Evolutionary conservation across 108 stramenopile genomes (phyloP), one percentile per base, ranked within the genome.

Genomic region (Nitzschia sp.): DNA sequence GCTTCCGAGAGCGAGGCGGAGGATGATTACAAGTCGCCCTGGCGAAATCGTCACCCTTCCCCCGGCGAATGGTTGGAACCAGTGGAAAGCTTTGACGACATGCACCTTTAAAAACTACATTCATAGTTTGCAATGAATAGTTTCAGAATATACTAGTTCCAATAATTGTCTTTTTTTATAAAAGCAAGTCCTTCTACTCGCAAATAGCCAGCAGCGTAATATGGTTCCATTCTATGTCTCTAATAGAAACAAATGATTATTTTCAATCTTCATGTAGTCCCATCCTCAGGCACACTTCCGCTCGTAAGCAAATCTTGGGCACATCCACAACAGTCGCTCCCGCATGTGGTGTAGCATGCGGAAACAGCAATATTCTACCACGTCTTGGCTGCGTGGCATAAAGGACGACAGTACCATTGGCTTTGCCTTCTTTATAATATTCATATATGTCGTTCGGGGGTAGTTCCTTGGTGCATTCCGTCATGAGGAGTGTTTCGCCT

Each of bases 21-120:
- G 33, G 80, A 85, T 33, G 64, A 68, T 0, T 61, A 69, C 32
- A 78, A 70, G 38, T 86, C 85, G 0, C 50, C 68, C 21, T 81
- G 80, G 82, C 56, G 85, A 11, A 83, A 83, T 55, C 56, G 85
- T 19, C 69, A 65, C 1, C 85, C 85, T 8, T 75, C 80, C 16
- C 80, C 77, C 8, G 85, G 82, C 27, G 38, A 78, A 70, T 83
- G 82, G 82, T 78, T 86, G 58, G 85, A 86, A 56, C 85, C 85
- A 29, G 70, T 86, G 11, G 79, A 82, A 22, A 35, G 30, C 31
- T 29, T 58, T 41, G 38, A 41, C 13, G 38, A 41, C 38, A 41
- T 41, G 38, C 38, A 41, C 38, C 6, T 41, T 41, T 13, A 13
- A n/a, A n/a, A 41, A 41, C 6, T 41, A 41, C n/a, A n/a, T n/a